Base-by-base conservation (phyloP, 1,284 basidiomycete genomes). In the Cryptococcus amylolentus region DNA sequence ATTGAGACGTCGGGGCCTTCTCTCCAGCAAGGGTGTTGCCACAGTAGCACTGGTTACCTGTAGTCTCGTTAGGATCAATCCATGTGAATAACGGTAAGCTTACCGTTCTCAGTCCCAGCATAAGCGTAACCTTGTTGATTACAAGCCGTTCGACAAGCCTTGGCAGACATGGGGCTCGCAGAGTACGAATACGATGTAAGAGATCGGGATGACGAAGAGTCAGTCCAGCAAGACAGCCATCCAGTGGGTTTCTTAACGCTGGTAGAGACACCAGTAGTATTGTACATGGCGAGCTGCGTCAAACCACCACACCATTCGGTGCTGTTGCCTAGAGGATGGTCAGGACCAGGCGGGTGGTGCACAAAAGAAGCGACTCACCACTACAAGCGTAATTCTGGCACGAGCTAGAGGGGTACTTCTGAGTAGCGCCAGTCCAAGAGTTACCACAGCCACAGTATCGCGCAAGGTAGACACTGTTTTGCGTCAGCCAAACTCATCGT, bases 401-500 rank as follows among this genome's bases (percentile, higher is more conserved):
- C 13, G 49, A 53, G 28, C 52, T 56, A 4, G 59, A 35, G n/a
- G 58, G 57, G 50, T 52, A 49, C 18, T 58, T 54, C 28, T 50
- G 51, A 16, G 49, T 42, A 23, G 44, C 39, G 9, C 55, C 58
- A 26, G 49, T 45, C 56, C 63, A 59, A n/a, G 51, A 49, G 55
- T 65, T 63, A 12, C 62, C 67, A 53, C 67, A 69, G 18, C 54
- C 60, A 46, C 67, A 69, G 45, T 62, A 59, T 38, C 62, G 64
- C 35, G 56, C 43, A 37, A 49, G 47, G 48, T 65, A 60, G 42
- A 62, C 44, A 14, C 63, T 55, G 5, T 27, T 9, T 20, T 14
- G 31, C 12, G 46, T 47, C 46, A 47, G 46, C 31, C 47, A 20
- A n/a, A 26, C 20, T 4, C n/a, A 5, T 31, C 16, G 41, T 42